Evolutionary conservation across 805 yeast genomes (phyloP).

Genomic region (Wickerhamomyces subpelliculosus): DNA sequence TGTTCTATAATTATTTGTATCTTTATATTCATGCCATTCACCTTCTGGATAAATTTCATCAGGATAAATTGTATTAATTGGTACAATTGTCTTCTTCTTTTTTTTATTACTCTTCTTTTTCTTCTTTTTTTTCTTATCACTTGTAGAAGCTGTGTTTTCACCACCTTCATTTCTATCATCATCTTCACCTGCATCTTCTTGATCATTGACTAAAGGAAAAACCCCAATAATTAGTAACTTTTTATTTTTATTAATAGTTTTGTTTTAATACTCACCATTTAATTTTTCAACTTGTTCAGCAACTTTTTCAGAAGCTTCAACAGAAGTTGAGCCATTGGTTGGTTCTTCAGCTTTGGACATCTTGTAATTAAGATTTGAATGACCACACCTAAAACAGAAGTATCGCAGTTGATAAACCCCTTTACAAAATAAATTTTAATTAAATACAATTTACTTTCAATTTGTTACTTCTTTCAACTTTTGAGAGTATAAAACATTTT

Average conservation of each 20-base stretch:
- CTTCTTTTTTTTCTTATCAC: conserved; percentile 32
- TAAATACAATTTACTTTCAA: too few relatives aligned
- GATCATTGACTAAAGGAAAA: conserved; percentile 3
- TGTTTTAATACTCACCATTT: not conserved
- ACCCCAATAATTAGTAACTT: not conserved
- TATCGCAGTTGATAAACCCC: too few relatives aligned
- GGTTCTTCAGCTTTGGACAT: not conserved
- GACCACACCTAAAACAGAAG: too few relatives aligned
- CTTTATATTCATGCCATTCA: conserved; percentile 71
- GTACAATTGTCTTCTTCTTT: conserved; percentile 47
- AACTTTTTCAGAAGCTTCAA: not conserved
- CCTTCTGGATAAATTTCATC: conserved; percentile 80
- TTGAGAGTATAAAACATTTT: too few relatives aligned
- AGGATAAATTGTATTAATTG: conserved; percentile 62
- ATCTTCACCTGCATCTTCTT: conserved; percentile 26
- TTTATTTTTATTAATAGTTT: not conserved
- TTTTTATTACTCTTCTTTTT: conserved; percentile 57
- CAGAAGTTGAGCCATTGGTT: not conserved
- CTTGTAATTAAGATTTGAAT: not conserved
- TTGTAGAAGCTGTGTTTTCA: conserved; percentile 10
- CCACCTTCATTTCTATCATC: conserved; percentile 19
- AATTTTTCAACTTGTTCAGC: conserved; percentile 1
- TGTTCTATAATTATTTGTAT: conserved; percentile 60
- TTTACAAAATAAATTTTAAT: too few relatives aligned
- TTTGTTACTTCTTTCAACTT: too few relatives aligned